Percentiles rank a stretch among this genome's conserved stretches.
Evolutionary conservation across 768 basidiomycete species (phyloP).

Genomic region (Boletus edulis): DNA sequence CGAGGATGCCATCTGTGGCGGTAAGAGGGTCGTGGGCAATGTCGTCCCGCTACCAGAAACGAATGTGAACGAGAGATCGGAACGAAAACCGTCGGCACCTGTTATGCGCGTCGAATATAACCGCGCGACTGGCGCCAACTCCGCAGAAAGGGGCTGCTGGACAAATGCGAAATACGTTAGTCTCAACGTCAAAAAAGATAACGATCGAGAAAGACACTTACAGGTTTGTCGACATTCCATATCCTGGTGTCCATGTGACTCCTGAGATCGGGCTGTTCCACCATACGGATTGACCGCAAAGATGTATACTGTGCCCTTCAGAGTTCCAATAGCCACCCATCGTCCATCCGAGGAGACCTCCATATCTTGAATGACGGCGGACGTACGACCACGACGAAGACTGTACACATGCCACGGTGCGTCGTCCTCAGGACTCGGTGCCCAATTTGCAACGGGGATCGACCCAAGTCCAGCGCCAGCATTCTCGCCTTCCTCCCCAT

Average conservation of each 20-base stretch:
- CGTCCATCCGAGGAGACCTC: slow-evolving; percentile 47
- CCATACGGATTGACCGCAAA: slow-evolving; percentile 79
- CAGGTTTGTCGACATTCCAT: slow-evolving; percentile 48
- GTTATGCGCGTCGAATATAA: slow-evolving; percentile 39
- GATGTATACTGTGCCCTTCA: slow-evolving; percentile 64
- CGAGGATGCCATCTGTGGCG: slow-evolving; percentile 22
- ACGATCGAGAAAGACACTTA: slow-evolving; percentile 21
- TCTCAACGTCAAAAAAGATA: background rate
- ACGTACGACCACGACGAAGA: slow-evolving; percentile 69
- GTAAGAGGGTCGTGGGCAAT: slow-evolving; percentile 41
- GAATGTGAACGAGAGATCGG: slow-evolving; percentile 58
- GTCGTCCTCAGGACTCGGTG: slow-evolving; percentile 11
- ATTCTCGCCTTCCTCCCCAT: background rate
- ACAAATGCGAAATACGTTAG: slow-evolving; percentile 1
- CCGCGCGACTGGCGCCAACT: slow-evolving; percentile 56
- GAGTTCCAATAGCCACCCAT: slow-evolving; percentile 69
- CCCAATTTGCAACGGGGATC: background rate
- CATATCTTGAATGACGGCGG: slow-evolving; percentile 56
- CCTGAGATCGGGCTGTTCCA: slow-evolving; percentile 56
- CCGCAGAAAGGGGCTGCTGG: slow-evolving; percentile 51
- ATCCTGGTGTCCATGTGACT: slow-evolving; percentile 63
- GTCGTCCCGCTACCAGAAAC: slow-evolving; percentile 34
- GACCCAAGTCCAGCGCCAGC: background rate
- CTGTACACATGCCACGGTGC: slow-evolving; percentile 61
- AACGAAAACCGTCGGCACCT: slow-evolving; percentile 27